Percentiles rank a stretch among this genome's conserved stretches.
These are phyloP conservation scores for Hanseniaspora lachancei DNA, from an alignment of 805 yeast genomes.

Conservation along the genomic window DNA sequence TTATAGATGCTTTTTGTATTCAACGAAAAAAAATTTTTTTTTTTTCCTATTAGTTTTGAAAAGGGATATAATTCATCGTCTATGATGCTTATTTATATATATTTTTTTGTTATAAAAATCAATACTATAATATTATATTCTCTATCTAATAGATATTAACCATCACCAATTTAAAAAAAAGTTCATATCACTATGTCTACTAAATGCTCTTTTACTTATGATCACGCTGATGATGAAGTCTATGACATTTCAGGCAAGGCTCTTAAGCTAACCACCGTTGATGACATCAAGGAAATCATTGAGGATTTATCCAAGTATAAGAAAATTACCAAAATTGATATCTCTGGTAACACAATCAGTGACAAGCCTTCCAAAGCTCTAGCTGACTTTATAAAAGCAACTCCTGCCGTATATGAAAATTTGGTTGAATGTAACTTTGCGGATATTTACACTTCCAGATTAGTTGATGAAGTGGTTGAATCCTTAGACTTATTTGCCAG, in stretches of 20 bases:
- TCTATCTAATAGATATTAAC: too few species aligned
- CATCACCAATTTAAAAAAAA: too few species aligned
- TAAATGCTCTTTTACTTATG: slow-evolving; percentile 28
- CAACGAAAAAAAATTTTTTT: background rate
- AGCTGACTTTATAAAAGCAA: slow-evolving; percentile 39
- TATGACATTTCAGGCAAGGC: slow-evolving; percentile 64
- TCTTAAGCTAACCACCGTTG: slow-evolving; percentile 56
- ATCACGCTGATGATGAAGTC: slow-evolving; percentile 34
- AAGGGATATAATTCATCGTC: too few species aligned
- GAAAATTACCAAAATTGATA: slow-evolving; percentile 45
- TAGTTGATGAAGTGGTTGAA: slow-evolving; percentile 86
- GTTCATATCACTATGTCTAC: slow-evolving; percentile 29
- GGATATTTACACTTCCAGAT: slow-evolving; percentile 88
- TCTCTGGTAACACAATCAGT: slow-evolving; percentile 91
- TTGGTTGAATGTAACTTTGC: slow-evolving; percentile 67
- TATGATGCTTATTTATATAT: too few species aligned
- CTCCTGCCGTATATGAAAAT: slow-evolving; percentile 30
- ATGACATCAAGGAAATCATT: slow-evolving; percentile 60
- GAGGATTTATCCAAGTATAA: slow-evolving; percentile 36
- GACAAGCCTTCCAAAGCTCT: slow-evolving; percentile 70
- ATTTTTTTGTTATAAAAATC: too few species aligned
- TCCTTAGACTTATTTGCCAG: slow-evolving; percentile 63
- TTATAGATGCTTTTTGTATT: background rate
- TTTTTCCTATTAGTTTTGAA: background rate
- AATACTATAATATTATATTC: too few species aligned